Evolutionary conservation across 805 yeast species (phyloP).

Genomic region (Monosporozyma unispora): DNA sequence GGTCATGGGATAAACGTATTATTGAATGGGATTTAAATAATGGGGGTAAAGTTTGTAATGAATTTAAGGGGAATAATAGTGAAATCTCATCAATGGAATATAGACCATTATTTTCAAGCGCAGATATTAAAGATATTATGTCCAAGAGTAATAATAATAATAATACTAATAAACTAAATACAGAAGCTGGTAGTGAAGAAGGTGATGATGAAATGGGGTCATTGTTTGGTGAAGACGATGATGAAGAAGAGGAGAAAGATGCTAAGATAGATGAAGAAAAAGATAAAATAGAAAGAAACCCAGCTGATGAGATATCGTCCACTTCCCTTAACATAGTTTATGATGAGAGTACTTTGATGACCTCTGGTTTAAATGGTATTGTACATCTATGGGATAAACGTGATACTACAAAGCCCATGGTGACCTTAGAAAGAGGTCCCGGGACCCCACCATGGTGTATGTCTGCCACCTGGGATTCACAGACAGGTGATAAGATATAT

Average conservation of each 20-base stretch:
- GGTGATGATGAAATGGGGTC: slow-evolving; percentile 46
- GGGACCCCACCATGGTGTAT: slow-evolving; percentile 91
- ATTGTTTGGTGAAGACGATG: slow-evolving; percentile 51
- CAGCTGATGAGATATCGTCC: slow-evolving; percentile 18
- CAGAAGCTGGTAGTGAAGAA: slow-evolving; percentile 6
- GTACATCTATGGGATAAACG: slow-evolving; percentile 79
- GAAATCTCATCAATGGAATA: slow-evolving; percentile 72
- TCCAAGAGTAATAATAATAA: too few species aligned
- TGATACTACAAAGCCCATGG: slow-evolving; percentile 31
- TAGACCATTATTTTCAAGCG: slow-evolving; percentile 47
- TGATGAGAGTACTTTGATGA: slow-evolving; percentile 51
- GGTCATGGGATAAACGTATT: slow-evolving; percentile 82
- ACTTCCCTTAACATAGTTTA: slow-evolving; percentile 19
- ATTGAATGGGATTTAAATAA: slow-evolving; percentile 73
- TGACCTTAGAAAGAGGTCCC: slow-evolving; percentile 45
- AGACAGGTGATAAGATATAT: slow-evolving; percentile 56
- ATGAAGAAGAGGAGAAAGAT: slow-evolving; percentile 21
- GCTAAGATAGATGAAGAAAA: neutral
- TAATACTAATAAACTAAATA: slow-evolving; percentile 2
- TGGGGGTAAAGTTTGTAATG: slow-evolving; percentile 41
- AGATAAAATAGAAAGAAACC: slow-evolving; percentile 1
- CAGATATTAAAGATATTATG: slow-evolving; percentile 29
- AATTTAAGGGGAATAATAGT: slow-evolving; percentile 54
- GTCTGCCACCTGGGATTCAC: slow-evolving; percentile 69
- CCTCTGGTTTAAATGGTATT: slow-evolving; percentile 78